Base-by-base conservation (phyloP, 1,284 basidiomycete genomes). In the Leccinum fallax region DNA sequence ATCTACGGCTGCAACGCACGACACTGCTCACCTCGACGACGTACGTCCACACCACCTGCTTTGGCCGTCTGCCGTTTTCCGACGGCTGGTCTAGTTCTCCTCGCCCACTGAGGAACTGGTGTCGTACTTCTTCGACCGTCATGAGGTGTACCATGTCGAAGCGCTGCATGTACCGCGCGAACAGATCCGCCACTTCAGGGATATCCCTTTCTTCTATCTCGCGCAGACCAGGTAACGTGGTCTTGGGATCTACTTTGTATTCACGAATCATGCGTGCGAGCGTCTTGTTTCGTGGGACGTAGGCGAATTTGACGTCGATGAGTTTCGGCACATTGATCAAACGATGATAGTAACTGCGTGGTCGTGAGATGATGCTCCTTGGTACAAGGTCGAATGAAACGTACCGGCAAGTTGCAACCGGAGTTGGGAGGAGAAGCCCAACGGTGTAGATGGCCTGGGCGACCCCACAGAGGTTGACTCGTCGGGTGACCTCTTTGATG, bases 391-490 rank as follows among this genome's bases (percentile, higher is more conserved):
- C 36, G 48, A 60, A 49, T 2, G n/a, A 34, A 19, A 76, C 83
- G 63, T 70, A 90, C 87, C 89, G 82, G 76, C 91, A 95, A 13
- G 88, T 89, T 5, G 93, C 86, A 26, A 97, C 85, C 0, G 96
- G 96, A 0, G 95, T 97, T 8, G 95, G 95, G 26, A 98, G 80
- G 38, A 96, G 86, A 16, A 94, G 87, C 7, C 96, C 95, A 30
- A 87, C 96, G 0, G 97, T 99, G 76, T 99, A 99, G 61, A 99
- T 93, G 4, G 97, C 97, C 77, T 99, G 97, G 81, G 98, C 99
- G 57, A 97, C 83, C 55, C 95, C 93, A 64, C 87, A 85, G 19
- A 98, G 81, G 75, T 99, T 89, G 65, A 94, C 93, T 71, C 94
- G 93, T 16, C 97, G 86, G 0, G 97, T 99, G 30, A 99, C 93